Evolutionary conservation across 2,329 filamentous ascomycete genomes (phyloP).

Genomic region (Macrophomina phaseolina): DNA sequence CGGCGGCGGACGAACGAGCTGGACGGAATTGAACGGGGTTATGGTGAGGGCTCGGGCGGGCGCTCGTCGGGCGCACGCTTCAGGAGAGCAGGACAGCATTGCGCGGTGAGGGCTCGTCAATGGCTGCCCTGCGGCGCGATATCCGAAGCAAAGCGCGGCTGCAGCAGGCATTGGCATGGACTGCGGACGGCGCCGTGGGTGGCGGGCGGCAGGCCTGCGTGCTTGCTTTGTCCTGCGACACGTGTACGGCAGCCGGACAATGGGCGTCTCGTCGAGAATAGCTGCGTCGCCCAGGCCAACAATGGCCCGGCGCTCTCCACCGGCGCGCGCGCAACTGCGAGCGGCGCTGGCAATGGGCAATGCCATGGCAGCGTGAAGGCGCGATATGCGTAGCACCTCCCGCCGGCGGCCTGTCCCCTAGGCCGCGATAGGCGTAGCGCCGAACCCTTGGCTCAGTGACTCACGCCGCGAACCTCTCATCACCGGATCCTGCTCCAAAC

Average conservation of each 20-base stretch:
- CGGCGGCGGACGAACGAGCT: background rate
- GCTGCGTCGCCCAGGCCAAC: conserved; percentile 18
- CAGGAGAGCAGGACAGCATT: conserved; percentile 5
- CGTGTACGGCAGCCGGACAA: conserved; percentile 16
- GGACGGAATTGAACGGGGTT: background rate
- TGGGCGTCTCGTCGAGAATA: conserved; percentile 25
- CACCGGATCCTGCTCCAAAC: conserved; percentile 21
- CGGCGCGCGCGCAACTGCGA: background rate
- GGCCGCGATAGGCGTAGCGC: conserved; percentile 20
- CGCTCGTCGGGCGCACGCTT: conserved; percentile 17
- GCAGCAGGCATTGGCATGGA: conserved; percentile 9
- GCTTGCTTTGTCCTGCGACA: conserved; percentile 25
- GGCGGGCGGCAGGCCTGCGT: conserved; percentile 1
- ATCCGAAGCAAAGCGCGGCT: conserved; percentile 11
- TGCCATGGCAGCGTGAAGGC: conserved; percentile 3
- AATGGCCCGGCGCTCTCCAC: conserved; percentile 15
- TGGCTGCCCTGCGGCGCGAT: conserved; percentile 25
- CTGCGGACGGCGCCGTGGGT: conserved; percentile 13
- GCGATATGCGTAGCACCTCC: conserved; percentile 20
- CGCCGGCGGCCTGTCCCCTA: conserved; percentile 1
- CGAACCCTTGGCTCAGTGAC: conserved; percentile 20
- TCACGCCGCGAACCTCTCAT: conserved; percentile 18
- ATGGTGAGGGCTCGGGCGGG: background rate
- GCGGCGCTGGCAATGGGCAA: background rate
- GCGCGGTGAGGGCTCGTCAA: conserved; percentile 19